Evolutionary conservation across 2,329 filamentous ascomycete species (phyloP).

Genomic region (Botrytis fabae): DNA sequence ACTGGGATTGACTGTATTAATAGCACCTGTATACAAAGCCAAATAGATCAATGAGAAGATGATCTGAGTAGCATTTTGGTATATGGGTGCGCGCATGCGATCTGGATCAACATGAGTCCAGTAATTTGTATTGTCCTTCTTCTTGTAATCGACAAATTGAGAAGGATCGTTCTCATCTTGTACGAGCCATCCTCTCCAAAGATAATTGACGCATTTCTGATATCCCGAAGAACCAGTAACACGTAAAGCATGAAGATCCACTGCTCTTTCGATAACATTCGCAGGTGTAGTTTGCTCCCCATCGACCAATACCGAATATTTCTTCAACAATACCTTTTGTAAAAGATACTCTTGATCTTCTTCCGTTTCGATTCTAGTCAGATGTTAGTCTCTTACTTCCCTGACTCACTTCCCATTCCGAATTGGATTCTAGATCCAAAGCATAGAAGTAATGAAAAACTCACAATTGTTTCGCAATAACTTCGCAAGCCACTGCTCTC

Average conservation of each 20-base stretch:
- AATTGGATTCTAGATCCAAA: not conserved
- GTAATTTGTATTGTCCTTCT: conserved; percentile 76
- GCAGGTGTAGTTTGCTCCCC: conserved; percentile 70
- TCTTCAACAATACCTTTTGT: conserved; percentile 78
- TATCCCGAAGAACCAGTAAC: conserved; percentile 93
- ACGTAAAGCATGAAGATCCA: conserved; percentile 84
- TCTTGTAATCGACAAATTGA: conserved; percentile 84
- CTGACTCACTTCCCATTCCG: not conserved
- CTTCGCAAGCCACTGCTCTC: conserved; percentile 80
- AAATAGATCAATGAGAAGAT: conserved; percentile 82
- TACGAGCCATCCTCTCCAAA: conserved; percentile 96
- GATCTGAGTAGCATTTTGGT: conserved; percentile 89
- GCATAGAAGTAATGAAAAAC: conserved; percentile 29
- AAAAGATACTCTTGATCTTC: conserved; percentile 77
- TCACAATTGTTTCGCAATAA: conserved; percentile 79
- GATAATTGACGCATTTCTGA: conserved; percentile 83
- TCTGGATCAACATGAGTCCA: conserved; percentile 87
- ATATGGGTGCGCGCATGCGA: conserved; percentile 86
- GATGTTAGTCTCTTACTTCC: conserved; percentile 38
- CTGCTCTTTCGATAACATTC: conserved; percentile 90
- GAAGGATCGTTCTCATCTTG: conserved; percentile 89
- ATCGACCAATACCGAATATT: conserved; percentile 79
- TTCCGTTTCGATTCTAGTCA: conserved; percentile 75
- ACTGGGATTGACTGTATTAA: conserved; percentile 87
- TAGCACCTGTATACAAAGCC: conserved; percentile 80